A percentile compares a stretch with the other conserved stretches of the same genome.
Evolutionary conservation across 2,329 filamentous ascomycete genomes (phyloP).

Genomic region (Fusarium xylarioides): DNA sequence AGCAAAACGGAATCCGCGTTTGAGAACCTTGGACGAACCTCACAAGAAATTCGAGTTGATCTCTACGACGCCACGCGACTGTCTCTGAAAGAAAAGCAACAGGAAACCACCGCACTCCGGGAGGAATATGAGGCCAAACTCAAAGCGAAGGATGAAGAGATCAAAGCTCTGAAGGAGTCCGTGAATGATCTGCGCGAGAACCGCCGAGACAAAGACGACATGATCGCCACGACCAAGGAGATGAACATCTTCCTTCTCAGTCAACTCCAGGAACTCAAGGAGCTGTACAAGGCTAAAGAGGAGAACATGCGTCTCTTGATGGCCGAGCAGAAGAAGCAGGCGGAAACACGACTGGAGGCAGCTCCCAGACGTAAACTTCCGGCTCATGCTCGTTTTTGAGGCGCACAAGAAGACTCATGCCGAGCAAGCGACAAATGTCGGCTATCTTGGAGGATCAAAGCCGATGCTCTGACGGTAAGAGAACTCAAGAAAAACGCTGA

Average conservation of each 20-base stretch:
- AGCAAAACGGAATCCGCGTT: too few species aligned
- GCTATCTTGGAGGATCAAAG: too few species aligned
- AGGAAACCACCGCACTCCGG: neutral
- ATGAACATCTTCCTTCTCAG: fast-evolving
- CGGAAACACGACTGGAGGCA: too few species aligned
- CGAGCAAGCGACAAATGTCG: too few species aligned
- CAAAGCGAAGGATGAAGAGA: neutral
- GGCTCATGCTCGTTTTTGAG: too few species aligned
- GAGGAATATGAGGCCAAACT: neutral
- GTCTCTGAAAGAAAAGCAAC: neutral
- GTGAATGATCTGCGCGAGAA: neutral
- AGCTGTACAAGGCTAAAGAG: neutral
- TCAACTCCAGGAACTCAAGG: neutral
- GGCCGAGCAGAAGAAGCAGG: neutral
- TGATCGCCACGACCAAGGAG: neutral
- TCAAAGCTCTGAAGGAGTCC: neutral
- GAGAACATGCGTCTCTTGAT: fast-evolving
- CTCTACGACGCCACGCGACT: neutral
- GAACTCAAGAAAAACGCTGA: fast-evolving
- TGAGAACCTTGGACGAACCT: too few species aligned
- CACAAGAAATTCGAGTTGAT: too few species aligned
- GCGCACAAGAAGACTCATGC: too few species aligned
- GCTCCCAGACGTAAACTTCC: too few species aligned
- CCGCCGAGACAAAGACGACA: neutral
- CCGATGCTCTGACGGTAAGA: too few species aligned